Conservation (phyloP, 345 rosid species). For the Linum tenue region DNA sequence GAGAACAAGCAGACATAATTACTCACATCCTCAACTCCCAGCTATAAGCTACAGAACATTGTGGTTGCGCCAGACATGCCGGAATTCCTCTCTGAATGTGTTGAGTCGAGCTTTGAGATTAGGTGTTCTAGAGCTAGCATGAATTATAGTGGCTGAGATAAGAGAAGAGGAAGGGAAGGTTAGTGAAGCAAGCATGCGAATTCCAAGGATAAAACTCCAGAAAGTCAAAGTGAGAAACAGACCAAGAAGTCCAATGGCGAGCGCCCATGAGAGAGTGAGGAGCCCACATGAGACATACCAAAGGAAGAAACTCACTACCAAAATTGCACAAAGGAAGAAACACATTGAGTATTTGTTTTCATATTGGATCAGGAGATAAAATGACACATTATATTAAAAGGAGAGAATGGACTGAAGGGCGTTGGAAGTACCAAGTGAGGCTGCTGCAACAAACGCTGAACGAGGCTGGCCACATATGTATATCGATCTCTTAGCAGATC, state of each 20-base stretch:
- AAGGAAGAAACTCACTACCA: constrained; percentile 56
- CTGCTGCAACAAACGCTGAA: constrained; percentile 72
- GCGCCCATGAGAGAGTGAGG: constrained; percentile 73
- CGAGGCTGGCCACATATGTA: constrained; percentile 85
- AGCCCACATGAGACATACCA: constrained; percentile 87
- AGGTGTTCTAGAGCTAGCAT: constrained; percentile 93
- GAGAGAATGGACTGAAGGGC: neutral
- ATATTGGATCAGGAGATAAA: neutral
- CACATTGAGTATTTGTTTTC: constrained; percentile 11
- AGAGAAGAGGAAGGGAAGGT: constrained; percentile 4
- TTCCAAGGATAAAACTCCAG: constrained; percentile 4
- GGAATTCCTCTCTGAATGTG: constrained; percentile 93
- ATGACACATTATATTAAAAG: neutral
- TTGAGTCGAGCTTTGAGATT: constrained; percentile 93
- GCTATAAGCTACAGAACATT: constrained; percentile 63
- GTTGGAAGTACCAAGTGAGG: constrained; percentile 50
- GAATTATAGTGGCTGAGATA: constrained; percentile 62
- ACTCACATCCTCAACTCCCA: constrained; percentile 19
- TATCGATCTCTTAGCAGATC: constrained; percentile 71
- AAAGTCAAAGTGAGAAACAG: constrained; percentile 13
- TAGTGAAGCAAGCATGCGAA: neutral
- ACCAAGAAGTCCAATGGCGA: constrained; percentile 78
- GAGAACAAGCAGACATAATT: constrained; percentile 1
- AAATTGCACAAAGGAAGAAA: neutral
- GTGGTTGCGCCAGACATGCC: constrained; percentile 96